These are phyloP conservation scores for Bifiguratus adelaidae DNA, from an alignment of 192 early-diverging fungal species.

Conservation along the genomic window DNA sequence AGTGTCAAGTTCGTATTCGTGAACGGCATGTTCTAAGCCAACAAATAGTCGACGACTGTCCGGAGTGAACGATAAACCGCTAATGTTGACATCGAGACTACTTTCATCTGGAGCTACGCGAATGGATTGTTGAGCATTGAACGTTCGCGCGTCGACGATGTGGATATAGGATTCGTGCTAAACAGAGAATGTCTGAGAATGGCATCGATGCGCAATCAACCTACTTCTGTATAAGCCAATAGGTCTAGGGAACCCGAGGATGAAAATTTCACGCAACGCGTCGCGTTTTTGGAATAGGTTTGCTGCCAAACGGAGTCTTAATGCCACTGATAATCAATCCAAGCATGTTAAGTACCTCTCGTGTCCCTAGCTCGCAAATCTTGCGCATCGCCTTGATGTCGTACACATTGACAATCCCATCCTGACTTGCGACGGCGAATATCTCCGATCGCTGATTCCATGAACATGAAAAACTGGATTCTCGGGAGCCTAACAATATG, in stretches of 20 bases:
- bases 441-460: conserved; percentile 90
- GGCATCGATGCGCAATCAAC: background rate
- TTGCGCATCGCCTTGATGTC: conserved; percentile 75
- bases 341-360: conserved; percentile 37
- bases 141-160: conserved; percentile 84
- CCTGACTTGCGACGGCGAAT: conserved; percentile 94
- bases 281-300: conserved; percentile 57
- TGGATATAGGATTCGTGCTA: conserved; percentile 78
- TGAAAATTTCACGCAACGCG: conserved; percentile 87
- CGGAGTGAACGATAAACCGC: conserved; percentile 74
- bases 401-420: conserved; percentile 89
- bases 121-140: conserved; percentile 70
- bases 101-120: conserved; percentile 51
- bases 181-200: background rate
- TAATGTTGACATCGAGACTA: conserved; percentile 81
- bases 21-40: conserved; percentile 73
- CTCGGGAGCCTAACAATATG: conserved; percentile 43
- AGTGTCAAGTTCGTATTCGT: conserved; percentile 79
- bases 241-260: conserved; percentile 84
- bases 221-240: conserved; percentile 58
- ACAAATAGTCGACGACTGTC: conserved; percentile 82
- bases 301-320: conserved; percentile 18
- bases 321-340: background rate
- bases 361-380: conserved; percentile 60
- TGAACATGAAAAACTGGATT: conserved; percentile 89